phyloP scores from a whole-genome alignment of 2,329 filamentous ascomycete species.

The Claviceps fusiformis region DNA sequence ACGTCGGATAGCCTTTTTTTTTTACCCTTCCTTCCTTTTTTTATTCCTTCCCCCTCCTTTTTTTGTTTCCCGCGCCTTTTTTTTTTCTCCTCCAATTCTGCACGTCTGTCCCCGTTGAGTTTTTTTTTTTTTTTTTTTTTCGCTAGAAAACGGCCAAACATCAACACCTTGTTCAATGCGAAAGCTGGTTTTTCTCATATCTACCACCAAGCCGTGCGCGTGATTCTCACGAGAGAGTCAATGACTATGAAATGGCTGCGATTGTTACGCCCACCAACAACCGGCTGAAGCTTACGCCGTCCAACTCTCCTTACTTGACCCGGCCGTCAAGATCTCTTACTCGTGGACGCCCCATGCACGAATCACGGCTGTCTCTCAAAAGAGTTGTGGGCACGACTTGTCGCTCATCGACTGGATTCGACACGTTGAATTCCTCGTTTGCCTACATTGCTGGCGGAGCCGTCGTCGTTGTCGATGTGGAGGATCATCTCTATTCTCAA shows the following conservation, averaged over 20 bases:
- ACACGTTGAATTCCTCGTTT: slow-evolving; percentile 64
- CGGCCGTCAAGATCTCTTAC: slow-evolving; percentile 51
- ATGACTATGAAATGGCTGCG: slow-evolving; percentile 45
- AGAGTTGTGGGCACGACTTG: slow-evolving; percentile 88
- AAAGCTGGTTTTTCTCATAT: not conserved
- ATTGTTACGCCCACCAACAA: slow-evolving; percentile 36
- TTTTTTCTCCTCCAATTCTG: not conserved
- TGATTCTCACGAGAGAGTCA: slow-evolving; percentile 17
- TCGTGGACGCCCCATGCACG: slow-evolving; percentile 32
- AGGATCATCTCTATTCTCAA: slow-evolving; percentile 55
- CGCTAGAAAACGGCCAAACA: not conserved
- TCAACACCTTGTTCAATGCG: not conserved
- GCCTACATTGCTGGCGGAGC: slow-evolving; percentile 88
- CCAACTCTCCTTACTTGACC: slow-evolving; percentile 57
- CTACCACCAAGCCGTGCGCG: not conserved
- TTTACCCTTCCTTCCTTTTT: not conserved
- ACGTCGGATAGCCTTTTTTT: not conserved
- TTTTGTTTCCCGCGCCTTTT: not conserved
- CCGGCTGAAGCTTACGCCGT: slow-evolving; percentile 58
- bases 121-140: too few species aligned
- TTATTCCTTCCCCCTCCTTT: not conserved
- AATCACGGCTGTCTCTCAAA: slow-evolving; percentile 56
- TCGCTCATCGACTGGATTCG: slow-evolving; percentile 71
- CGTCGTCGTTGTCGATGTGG: slow-evolving; percentile 75
- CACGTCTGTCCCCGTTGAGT: not conserved